Evolutionary conservation across 2,329 filamentous ascomycete species (phyloP).

Genomic region (Didymella sp.): DNA sequence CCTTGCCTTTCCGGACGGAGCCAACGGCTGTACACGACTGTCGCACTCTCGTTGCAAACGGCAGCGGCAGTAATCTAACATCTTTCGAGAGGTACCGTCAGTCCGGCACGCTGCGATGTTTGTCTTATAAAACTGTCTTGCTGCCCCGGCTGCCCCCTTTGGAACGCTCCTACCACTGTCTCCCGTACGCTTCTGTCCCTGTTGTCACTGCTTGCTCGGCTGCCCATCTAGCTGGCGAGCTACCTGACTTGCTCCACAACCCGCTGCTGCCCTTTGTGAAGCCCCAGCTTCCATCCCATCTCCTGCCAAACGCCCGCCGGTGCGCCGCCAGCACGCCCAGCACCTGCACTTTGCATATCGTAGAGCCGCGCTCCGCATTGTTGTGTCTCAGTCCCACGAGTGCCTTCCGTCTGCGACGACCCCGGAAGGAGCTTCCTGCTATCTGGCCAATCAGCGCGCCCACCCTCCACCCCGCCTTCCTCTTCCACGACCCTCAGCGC

Average conservation of each 20-base stretch:
- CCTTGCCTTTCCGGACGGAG: constrained; percentile 49
- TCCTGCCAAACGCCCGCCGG: constrained; percentile 17
- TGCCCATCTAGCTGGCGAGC: constrained; percentile 17
- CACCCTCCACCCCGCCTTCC: constrained; percentile 34
- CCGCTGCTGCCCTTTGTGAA: constrained; percentile 17
- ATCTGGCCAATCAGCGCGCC: constrained; percentile 37
- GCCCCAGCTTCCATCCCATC: constrained; percentile 20
- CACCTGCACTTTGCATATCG: not conserved
- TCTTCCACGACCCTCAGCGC: constrained; percentile 24
- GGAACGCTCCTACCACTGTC: constrained; percentile 40
- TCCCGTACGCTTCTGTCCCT: constrained; percentile 28
- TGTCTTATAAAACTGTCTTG: constrained; percentile 50
- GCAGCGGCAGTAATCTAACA: constrained; percentile 52
- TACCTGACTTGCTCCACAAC: constrained; percentile 18
- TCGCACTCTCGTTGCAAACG: constrained; percentile 52
- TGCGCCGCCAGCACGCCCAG: constrained; percentile 1
- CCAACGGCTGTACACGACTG: constrained; percentile 50
- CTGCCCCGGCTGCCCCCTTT: constrained; percentile 42
- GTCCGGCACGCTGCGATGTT: constrained; percentile 45
- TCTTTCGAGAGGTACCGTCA: constrained; percentile 47
- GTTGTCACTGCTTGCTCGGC: constrained; percentile 17
- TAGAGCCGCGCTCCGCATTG: constrained; percentile 18
- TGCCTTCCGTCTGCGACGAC: constrained; percentile 17
- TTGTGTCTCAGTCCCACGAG: constrained; percentile 17
- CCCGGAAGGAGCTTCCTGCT: constrained; percentile 31